Base-by-base conservation (phyloP, 331 rosid species). In the Malus hybrid region DNA sequence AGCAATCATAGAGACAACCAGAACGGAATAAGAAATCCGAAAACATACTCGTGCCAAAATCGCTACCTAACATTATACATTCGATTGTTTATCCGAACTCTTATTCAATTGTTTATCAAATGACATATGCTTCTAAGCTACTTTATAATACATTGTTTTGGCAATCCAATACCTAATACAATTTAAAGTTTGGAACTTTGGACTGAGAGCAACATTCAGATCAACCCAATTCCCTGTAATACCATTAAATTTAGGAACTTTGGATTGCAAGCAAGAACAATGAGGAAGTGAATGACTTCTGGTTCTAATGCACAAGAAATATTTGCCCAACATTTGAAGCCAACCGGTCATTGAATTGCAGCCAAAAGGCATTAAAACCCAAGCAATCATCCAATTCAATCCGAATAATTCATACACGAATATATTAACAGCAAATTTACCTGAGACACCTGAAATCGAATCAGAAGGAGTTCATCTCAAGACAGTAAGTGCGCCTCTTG, bases 401-500 rank as follows among this genome's bases (percentile, higher is more conserved):
- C 9, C 20, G 6, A 54, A 71, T 19, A 32, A n/a, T 34, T 31
- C 15, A 12, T 18, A 70, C 19, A 52, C 6, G 5, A 54, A 33
- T 11, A 14, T 5, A 65, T 31, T 24, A 32, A 10, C 32, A 14
- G 44, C 56, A 73, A 57, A 73, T 63, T 27, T 83, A 89, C 96
- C 94, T 84, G 27, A 59, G 71, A 79, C 70, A 69, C 66, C 65
- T 39, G 33, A 50, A 57, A 52, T 39, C 3, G 46, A 39, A 39
- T 39, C 46, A 39, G 46, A 39, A 39, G 46, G 46, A 39, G 12
- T 39, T 39, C 46, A 39, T 39, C 46, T 39, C 46, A 39, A 39
- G 46, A 39, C 46, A 39, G 46, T 39, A 39, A 75, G 99, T 95
- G 80, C 97, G 83, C 83, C 99, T 88, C 89, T 92, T 92, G 36